Percentiles rank a stretch among this genome's conserved stretches.
Evolutionary conservation across 2,329 filamentous ascomycete genomes (phyloP).

Genomic region (Penicillium sp.): DNA sequence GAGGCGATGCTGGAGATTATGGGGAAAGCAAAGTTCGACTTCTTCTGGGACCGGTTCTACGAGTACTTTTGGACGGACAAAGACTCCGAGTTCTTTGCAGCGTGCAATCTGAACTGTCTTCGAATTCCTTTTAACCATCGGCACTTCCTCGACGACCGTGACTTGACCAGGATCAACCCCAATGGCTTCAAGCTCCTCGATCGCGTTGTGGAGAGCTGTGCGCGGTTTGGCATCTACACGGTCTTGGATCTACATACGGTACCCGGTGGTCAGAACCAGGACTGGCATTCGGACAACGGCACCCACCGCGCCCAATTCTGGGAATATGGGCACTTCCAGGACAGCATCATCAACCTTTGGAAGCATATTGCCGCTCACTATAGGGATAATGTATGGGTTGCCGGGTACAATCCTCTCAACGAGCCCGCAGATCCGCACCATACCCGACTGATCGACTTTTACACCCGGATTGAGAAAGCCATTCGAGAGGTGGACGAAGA

Average conservation of each 20-base stretch:
- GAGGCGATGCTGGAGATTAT: slow-evolving; percentile 40
- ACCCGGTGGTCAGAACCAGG: slow-evolving; percentile 53
- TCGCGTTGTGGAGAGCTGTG: slow-evolving; percentile 40
- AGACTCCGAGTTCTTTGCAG: slow-evolving; percentile 61
- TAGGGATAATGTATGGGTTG: slow-evolving; percentile 48
- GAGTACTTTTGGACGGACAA: slow-evolving; percentile 62
- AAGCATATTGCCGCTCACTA: slow-evolving; percentile 48
- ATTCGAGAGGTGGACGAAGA: slow-evolving; percentile 50
- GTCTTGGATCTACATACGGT: background rate
- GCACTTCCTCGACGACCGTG: slow-evolving; percentile 52
- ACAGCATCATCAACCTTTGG: slow-evolving; percentile 53
- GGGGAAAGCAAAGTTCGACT: slow-evolving; percentile 59
- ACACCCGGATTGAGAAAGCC: slow-evolving; percentile 49
- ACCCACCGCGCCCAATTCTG: slow-evolving; percentile 51
- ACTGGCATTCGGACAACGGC: slow-evolving; percentile 53
- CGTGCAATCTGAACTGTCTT: slow-evolving; percentile 60
- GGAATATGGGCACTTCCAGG: slow-evolving; percentile 53
- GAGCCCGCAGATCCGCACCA: slow-evolving; percentile 52
- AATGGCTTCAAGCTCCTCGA: slow-evolving; percentile 51
- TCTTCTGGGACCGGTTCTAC: slow-evolving; percentile 61
- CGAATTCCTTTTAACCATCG: slow-evolving; percentile 64
- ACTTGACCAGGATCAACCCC: slow-evolving; percentile 46
- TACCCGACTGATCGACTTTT: slow-evolving; percentile 47
- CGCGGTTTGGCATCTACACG: background rate
- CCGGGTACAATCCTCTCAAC: slow-evolving; percentile 56